Percentiles rank a stretch among this genome's conserved stretches.
These are phyloP conservation scores for Helicocarpus griseus DNA, from an alignment of 2,329 filamentous ascomycete species.

Conservation along the genomic window DNA sequence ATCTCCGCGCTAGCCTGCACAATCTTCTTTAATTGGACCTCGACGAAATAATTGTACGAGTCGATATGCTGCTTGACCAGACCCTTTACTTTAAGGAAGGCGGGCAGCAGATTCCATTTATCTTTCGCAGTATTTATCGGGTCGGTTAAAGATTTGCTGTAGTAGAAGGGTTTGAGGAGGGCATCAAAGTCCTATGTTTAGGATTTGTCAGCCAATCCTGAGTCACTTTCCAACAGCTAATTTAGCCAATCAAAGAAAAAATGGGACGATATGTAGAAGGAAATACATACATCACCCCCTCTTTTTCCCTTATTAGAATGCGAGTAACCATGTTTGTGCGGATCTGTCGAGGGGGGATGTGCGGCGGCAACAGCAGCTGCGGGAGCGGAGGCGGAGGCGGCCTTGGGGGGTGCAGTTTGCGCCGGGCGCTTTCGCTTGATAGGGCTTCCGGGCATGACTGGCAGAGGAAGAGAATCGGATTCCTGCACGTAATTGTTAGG, in stretches of 20 bases:
- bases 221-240: too few relatives aligned
- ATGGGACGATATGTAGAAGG: neutral
- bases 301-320: neutral
- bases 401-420: neutral
- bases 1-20: constrained; percentile 83
- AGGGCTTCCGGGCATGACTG: constrained; percentile 6
- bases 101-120: constrained; percentile 93
- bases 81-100: constrained; percentile 97
- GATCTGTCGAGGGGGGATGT: neutral
- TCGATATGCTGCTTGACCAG: constrained; percentile 96
- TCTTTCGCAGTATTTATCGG: constrained; percentile 64
- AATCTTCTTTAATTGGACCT: constrained; percentile 94
- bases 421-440: constrained; percentile 6
- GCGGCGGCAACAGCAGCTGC: neutral
- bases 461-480: neutral
- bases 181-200: constrained; percentile 44
- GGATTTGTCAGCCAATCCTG: neutral
- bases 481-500: neutral
- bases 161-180: constrained; percentile 60
- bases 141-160: constrained; percentile 57
- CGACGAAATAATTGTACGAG: constrained; percentile 97
- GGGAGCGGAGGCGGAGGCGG: neutral
- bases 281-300: neutral
- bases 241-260: neutral
- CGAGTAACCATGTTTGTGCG: neutral